Evolutionary conservation across 805 yeast genomes (phyloP).

Genomic region (Ogataea thermomethanolica): DNA sequence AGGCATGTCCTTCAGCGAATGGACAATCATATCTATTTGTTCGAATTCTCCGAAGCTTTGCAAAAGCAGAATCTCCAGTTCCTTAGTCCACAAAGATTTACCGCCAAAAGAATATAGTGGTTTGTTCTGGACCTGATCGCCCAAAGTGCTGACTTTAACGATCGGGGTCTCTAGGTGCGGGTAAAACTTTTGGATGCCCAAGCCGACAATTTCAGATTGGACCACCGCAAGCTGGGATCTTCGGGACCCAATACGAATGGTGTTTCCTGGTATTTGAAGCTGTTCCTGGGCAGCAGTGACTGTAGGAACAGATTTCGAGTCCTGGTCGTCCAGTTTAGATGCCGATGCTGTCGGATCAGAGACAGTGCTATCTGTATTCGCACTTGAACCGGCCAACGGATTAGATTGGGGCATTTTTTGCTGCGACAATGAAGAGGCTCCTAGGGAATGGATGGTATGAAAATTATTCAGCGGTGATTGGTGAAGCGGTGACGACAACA

Average conservation of each 20-base stretch:
- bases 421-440: slow-evolving; percentile 8
- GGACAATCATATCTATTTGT: slow-evolving; percentile 84
- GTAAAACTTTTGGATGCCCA: slow-evolving; percentile 48
- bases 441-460: slow-evolving; percentile 18
- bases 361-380: neutral
- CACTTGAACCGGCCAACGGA: slow-evolving; percentile 1
- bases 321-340: neutral
- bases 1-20: slow-evolving; percentile 89
- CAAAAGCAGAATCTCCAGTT: slow-evolving; percentile 75
- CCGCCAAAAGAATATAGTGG: slow-evolving; percentile 96
- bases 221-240: slow-evolving; percentile 82
- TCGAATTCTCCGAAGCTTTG: slow-evolving; percentile 60
- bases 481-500: slow-evolving; percentile 23
- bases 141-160: slow-evolving; percentile 77
- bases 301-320: slow-evolving; percentile 5
- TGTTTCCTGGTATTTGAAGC: slow-evolving; percentile 14
- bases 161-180: slow-evolving; percentile 73
- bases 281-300: slow-evolving; percentile 18
- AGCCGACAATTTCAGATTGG: slow-evolving; percentile 75
- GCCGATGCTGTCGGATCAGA: slow-evolving; percentile 2
- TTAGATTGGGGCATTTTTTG: slow-evolving; percentile 6
- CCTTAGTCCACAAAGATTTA: slow-evolving; percentile 94
- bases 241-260: slow-evolving; percentile 74
- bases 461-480: slow-evolving; percentile 17
- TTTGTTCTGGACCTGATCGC: slow-evolving; percentile 80